Base-by-base conservation (phyloP, 345 rosid genomes). In the Eucalyptus rudis region DNA sequence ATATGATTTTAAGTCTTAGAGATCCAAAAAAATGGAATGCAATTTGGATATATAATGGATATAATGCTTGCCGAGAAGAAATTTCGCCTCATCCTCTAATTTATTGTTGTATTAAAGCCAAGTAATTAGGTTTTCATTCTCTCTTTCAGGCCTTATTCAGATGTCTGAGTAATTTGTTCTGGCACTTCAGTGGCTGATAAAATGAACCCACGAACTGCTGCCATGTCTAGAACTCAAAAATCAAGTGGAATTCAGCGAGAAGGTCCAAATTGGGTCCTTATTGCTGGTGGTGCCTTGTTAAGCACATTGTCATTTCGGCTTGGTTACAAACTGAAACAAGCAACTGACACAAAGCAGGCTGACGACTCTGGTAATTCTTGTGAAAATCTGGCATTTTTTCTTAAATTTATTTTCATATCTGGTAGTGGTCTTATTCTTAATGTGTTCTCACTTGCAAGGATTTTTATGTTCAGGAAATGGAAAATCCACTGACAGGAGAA, bases 261-360 rank as follows among this genome's bases (percentile, higher is more conserved):
- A 89, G 96, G 99, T n/a, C 95, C 98, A 29, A 96, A 94, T 87
- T 98, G 99, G 99, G 91, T 98, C 88, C 92, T 98, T 16, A 95
- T 98, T 88, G 99, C 98, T 6, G 99, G 99, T 6, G 98, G 99
- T 49, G 99, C 99, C 89, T 95, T 98, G 91, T 92, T 98, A 90
- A 97, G 99, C 93, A 97, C 99, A 8, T 90, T 98, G 91, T 95
- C 99, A 27, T 90, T 98, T 92, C 99, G 95, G 71, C 94, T 98
- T 87, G 99, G 98, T 89, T 97, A 89, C 95, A 97, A 95, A 94
- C 92, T 98, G 91, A 98, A 93, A 94, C 99, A 94, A 92, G 90
- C 92, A 13, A 86, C 93, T 45, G 99, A 95, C 90, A 87, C 93
- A 12, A 98, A 88, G 94, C 96, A 93, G 88, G 94, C 87, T 87